Percentiles rank a stretch among this genome's conserved stretches.
phyloP scores from a whole-genome alignment of 1,139 yeast genomes.

The Pichia sp. region DNA sequence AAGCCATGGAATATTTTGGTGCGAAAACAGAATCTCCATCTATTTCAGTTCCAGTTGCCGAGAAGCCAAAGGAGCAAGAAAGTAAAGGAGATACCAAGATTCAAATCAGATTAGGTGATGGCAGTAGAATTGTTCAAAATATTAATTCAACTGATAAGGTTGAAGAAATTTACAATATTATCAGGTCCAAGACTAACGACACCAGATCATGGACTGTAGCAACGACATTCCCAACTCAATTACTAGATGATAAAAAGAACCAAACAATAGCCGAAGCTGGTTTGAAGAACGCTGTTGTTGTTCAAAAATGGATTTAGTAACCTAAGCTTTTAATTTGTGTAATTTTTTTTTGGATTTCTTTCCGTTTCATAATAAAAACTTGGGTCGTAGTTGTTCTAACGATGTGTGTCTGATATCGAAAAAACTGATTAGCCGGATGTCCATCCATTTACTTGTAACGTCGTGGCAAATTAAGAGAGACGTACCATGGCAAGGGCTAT shows the following conservation, averaged over 20 bases:
- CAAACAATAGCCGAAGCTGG: conserved; percentile 66
- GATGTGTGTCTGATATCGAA: background rate
- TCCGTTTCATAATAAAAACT: no score
- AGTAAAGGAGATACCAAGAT: conserved; percentile 65
- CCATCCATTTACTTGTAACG: no score
- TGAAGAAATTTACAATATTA: conserved; percentile 62
- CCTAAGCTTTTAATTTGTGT: background rate
- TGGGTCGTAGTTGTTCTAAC: background rate
- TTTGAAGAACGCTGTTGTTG: conserved; percentile 76
- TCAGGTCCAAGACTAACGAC: conserved; percentile 35
- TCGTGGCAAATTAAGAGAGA: no score
- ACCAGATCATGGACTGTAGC: conserved; percentile 57
- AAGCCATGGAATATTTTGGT: conserved; percentile 10
- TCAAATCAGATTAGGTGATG: conserved; percentile 82
- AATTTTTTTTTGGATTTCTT: background rate
- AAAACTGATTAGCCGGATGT: no score
- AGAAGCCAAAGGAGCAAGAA: conserved; percentile 15
- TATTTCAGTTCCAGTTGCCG: background rate
- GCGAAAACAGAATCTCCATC: conserved; percentile 13
- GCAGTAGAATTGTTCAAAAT: conserved; percentile 56
- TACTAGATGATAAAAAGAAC: conserved; percentile 51
- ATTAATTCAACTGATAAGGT: conserved; percentile 64
- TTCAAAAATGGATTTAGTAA: conserved; percentile 60
- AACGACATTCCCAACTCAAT: conserved; percentile 78
- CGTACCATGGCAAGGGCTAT: no score